Base-by-base conservation (phyloP, 2,329 filamentous ascomycete species). In the Epichloe sibirici region DNA sequence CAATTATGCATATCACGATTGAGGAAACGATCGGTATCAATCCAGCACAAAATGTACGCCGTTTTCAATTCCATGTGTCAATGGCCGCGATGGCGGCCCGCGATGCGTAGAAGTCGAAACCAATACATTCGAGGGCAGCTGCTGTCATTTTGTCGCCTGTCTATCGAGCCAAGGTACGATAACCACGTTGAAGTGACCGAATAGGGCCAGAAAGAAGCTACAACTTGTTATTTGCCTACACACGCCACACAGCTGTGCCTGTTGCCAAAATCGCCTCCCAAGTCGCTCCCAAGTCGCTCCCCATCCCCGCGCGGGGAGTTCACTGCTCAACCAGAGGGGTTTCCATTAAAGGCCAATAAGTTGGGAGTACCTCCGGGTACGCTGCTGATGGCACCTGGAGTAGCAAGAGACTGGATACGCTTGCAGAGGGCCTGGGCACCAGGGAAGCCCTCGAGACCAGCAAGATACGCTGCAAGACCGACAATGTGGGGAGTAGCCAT, bases 401-500 rank as follows among this genome's bases (percentile, higher is more conserved):
- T 52, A n/a, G 53, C 50, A 25, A 52, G 49, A 13, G 35, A 12
- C 35, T 45, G 49, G 42, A 54, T 48, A 21, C 45, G 37, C 8
- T 45, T 1, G 40, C 53, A 54, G 17, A 54, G 48, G 64, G 65
- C 58, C 38, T 39, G 40, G 25, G 58, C 55, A 13, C 53, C 56
- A 49, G 56, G 57, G 28, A 63, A 57, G 17, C 61, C 62, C 25
- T 56, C 61, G 13, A 76, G 70, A 31, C 69, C 68, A 54, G 81
- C 59, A 37, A 74, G 63, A 55, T 74, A 74, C 37, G 71, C 69
- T 35, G 53, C 70, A 13, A 74, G 63, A 4, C 72, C 72, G 2
- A 66, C 62, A 50, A 74, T 62, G 48, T 73, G 69, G 12, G 72
- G 71, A 9, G 67, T 60, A 3, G 71, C 67, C 70, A 71, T 71